phyloP scores from a whole-genome alignment of 495 filamentous ascomycete species.

The Friedmanniomyces endolithicus region DNA sequence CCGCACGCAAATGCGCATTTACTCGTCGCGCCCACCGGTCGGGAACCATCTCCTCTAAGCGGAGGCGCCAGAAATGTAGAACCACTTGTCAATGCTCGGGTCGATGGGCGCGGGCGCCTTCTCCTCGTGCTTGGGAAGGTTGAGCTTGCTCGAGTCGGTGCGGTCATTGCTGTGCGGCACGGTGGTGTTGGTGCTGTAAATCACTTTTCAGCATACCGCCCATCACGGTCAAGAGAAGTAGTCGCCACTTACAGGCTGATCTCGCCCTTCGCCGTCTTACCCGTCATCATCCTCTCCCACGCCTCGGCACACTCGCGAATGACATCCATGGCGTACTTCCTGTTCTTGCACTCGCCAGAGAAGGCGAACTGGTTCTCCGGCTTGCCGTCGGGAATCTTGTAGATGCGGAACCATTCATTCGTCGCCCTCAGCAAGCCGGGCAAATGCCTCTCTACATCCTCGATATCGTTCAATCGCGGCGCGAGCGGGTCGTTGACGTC shows the following conservation, averaged over 20 bases:
- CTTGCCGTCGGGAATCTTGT: conserved; percentile 99
- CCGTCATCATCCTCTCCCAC: conserved; percentile 89
- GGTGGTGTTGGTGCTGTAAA: conserved; percentile 61
- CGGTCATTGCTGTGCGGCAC: conserved; percentile 57
- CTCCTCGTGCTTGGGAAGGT: conserved; percentile 63
- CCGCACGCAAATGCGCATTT: background rate
- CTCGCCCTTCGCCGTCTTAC: conserved; percentile 63
- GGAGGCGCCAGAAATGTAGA: conserved; percentile 98
- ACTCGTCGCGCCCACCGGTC: background rate
- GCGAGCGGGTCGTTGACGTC: conserved; percentile 96
- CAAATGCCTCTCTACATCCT: conserved; percentile 97
- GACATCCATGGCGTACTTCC: conserved; percentile 92
- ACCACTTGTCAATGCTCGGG: conserved; percentile 98
- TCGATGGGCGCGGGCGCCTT: conserved; percentile 80
- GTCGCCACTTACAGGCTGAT: conserved; percentile 61
- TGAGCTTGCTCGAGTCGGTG: conserved; percentile 49
- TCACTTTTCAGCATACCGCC: background rate
- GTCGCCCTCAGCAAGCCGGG: conserved; percentile 92
- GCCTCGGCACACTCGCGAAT: conserved; percentile 92
- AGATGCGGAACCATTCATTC: conserved; percentile 99
- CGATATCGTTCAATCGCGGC: conserved; percentile 92
- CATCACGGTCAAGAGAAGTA: background rate
- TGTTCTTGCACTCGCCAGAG: conserved; percentile 99
- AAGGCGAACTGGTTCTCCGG: conserved; percentile 99
- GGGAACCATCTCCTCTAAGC: conserved; percentile 38